Conservation (phyloP, 176 grass and related monocot genomes). For the sorghum (Sorghum bicolor) region Sorghum_bicolor_NCBIv3 NC_012872.2:63283001-63283500, state of each 20-base stretch:
- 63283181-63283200: not conserved
- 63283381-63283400: slow-evolving; percentile 44
- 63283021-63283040: not conserved
- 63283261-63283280: not conserved
- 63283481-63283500: not conserved
- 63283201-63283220: slow-evolving; percentile 37
- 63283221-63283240: slow-evolving; percentile 33
- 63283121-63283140: slow-evolving; percentile 9
- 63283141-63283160: not conserved
- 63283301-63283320: not conserved
- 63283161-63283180: not conserved
- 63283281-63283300: not conserved
- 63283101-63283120: not conserved
- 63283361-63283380: slow-evolving; percentile 89
- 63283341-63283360: slow-evolving; percentile 29
- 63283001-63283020: slow-evolving; percentile 8
- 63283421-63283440: not conserved
- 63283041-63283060: not conserved
- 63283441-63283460: slow-evolving; percentile 30
- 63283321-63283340: slow-evolving; percentile 42
- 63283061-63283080: slow-evolving; percentile 2
- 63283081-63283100: slow-evolving; percentile 30
- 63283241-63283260: slow-evolving; percentile 27
- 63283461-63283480: not conserved
- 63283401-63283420: slow-evolving; percentile 65